These are phyloP conservation scores for Citrus sinensis DNA, from an alignment of 345 rosid species.

Conservation along the genomic window DVS_A1.0 CM039163.1:50527001-50527500, in stretches of 20 bases:
- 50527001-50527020: background rate
- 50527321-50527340: background rate
- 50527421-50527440: background rate
- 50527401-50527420: background rate
- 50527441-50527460: background rate
- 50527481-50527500: background rate
- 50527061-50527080: background rate
- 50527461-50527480: background rate
- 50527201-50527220: background rate
- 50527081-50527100: background rate
- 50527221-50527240: background rate
- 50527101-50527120: background rate
- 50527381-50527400: background rate
- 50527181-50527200: background rate
- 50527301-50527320: background rate
- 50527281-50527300: background rate
- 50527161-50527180: background rate
- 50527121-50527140: background rate
- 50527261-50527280: background rate
- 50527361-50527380: background rate
- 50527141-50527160: background rate
- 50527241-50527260: too few species aligned
- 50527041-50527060: background rate
- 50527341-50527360: background rate
- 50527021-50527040: background rate